These are phyloP conservation scores for Linaria vulgaris DNA, from an alignment of 257 asterid species.

Conservation along the genomic window DNA sequence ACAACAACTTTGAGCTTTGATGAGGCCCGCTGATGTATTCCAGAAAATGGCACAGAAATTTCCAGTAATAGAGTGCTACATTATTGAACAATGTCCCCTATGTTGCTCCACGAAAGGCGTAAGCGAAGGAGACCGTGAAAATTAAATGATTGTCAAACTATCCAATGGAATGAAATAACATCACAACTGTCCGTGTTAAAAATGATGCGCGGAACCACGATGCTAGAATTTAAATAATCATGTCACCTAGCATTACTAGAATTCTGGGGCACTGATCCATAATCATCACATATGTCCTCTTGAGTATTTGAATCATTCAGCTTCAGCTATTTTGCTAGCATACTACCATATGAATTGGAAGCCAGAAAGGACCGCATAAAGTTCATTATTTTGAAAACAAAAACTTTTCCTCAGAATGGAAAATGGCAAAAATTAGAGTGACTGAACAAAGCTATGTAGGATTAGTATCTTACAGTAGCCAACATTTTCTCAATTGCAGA, in stretches of 20 bases:
- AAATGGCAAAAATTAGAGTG: slow-evolving; percentile 9
- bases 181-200: not conserved
- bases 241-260: not conserved
- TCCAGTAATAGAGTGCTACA: not conserved
- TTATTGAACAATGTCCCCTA: not conserved
- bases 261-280: not conserved
- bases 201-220: not conserved
- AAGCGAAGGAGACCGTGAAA: not conserved
- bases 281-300: not conserved
- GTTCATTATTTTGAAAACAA: slow-evolving; percentile 1
- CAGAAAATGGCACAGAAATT: not conserved
- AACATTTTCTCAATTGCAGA: slow-evolving; percentile 70
- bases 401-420: slow-evolving; percentile 22
- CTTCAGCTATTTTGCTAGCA: not conserved
- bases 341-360: slow-evolving; percentile 12
- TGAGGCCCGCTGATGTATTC: not conserved
- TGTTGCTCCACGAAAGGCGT: not conserved
- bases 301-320: not conserved
- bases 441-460: not conserved
- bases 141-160: not conserved
- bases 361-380: not conserved
- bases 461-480: slow-evolving; percentile 62
- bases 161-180: not conserved
- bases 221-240: not conserved
- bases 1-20: not conserved